Base-by-base conservation (phyloP, 306 rosid species). In the Vigna angularis region DNA sequence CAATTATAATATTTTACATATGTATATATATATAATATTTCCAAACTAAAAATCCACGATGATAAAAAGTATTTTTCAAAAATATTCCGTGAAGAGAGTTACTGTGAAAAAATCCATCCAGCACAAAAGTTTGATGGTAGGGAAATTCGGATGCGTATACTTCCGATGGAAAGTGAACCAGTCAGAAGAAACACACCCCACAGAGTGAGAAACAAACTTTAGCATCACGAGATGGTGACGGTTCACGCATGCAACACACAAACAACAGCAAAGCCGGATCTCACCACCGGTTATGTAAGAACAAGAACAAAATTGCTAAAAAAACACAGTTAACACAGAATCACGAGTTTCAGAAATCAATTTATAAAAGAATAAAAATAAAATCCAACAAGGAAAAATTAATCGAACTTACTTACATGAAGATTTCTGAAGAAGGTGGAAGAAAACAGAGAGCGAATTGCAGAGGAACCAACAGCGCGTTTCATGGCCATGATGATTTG, bases 401-500 rank as follows among this genome's bases (percentile, higher is more conserved):
- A 36, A 36, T 6, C 9, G 9, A 2, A 36, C 9, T 36, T 17
- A 15, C 69, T 42, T 73, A 73, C 78, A 44, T 73, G 78, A 45
- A 73, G 7, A 32, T 45, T 58, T 7, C 69, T 42, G 69, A 74
- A 42, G 73, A 81, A 51, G 73, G 83, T 51, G 18, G 74, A 22
- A 9, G 87, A 63, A 36, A 50, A 32, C 3, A 89, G 13, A 12
- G 91, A 84, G 40, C 81, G 86, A 58, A 87, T 26, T 7, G 89
- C 95, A 44, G 93, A 70, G 15, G 75, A 74, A 83, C 87, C 79
- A 50, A 51, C 79, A 50, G 59, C 86, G 38, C 86, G 80, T 80
- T 85, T 90, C 91, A 83, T 87, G 32, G 95, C 91, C 91, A 88
- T 88, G 16, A 22, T 18, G 34, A 9, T 13, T 17, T 28, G 3